Conservation (phyloP, 2,329 filamentous ascomycete species). For the Trichoderma arundinaceum region DNA sequence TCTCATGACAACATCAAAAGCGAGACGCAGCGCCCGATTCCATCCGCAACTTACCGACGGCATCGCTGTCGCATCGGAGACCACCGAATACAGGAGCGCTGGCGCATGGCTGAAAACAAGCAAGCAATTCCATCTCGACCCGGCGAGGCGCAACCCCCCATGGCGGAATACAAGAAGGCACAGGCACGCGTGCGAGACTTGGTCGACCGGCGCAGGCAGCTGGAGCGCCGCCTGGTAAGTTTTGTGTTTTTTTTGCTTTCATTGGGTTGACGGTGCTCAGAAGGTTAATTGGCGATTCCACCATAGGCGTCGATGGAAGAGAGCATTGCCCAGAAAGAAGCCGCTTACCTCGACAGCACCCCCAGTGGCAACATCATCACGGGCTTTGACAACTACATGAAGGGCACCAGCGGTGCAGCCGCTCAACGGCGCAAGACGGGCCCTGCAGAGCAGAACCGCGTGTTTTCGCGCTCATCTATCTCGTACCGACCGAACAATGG, state of each 20-base stretch:
- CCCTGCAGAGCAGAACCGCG: slow-evolving; percentile 71
- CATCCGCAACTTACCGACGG: slow-evolving; percentile 3
- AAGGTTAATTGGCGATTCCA: background rate
- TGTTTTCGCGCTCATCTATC: slow-evolving; percentile 72
- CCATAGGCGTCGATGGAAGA: slow-evolving; percentile 65
- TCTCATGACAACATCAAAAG: slow-evolving; percentile 15
- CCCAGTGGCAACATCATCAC: slow-evolving; percentile 93
- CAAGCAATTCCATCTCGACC: slow-evolving; percentile 36
- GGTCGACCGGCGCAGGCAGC: slow-evolving; percentile 50
- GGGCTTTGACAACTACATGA: slow-evolving; percentile 98
- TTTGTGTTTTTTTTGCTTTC: background rate
- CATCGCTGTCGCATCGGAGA: background rate
- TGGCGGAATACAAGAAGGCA: slow-evolving; percentile 58
- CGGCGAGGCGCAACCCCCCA: slow-evolving; percentile 43
- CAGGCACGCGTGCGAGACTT: slow-evolving; percentile 56
- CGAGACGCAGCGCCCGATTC: background rate
- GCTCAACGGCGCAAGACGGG: slow-evolving; percentile 68
- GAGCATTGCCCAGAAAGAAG: slow-evolving; percentile 81
- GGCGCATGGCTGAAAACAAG: slow-evolving; percentile 47
- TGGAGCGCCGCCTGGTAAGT: slow-evolving; percentile 48
- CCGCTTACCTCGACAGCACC: slow-evolving; percentile 88
- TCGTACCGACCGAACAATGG: slow-evolving; percentile 59
- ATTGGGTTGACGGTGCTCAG: background rate
- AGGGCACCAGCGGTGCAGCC: slow-evolving; percentile 71
- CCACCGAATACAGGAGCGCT: background rate